Base-by-base conservation (phyloP, 2,329 filamentous ascomycete genomes). In the Talaromyces atroroseus region DNA sequence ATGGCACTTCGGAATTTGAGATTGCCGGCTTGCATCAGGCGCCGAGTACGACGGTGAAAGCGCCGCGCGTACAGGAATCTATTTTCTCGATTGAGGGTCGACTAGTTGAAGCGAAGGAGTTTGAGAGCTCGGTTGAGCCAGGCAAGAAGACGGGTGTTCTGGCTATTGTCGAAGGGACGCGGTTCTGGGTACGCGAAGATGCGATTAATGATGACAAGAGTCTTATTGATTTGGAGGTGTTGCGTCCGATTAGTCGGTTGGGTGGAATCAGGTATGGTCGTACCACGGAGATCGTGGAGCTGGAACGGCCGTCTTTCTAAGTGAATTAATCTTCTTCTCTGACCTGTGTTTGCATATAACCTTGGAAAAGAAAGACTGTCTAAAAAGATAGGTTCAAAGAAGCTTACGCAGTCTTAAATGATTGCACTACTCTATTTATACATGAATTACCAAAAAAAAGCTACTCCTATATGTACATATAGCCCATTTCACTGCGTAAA, bases 131-230 rank as follows among this genome's bases (percentile, higher is more conserved):
- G 0, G 78, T 78, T 0, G 84, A 75, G 2, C 86, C 87, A 0
- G 90, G 89, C 2, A 87, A 86, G 74, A 91, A 85, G 77, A 87
- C 87, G 1, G 84, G 87, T 1, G 86, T 87, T 3, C 67, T 96
- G 60, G 87, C 82, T 1, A 81, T 95, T 34, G 78, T 96, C 12
- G 90, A 96, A 74, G 92, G 90, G 0, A 85, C 88, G 34, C 80
- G 86, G 26, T 96, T 96, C 68, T 96, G 92, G 90, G 90, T 86
- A 1, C 77, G 92, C 53, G 90, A 95, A 69, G 92, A 96, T 74
- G 91, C 91, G 2, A 76, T 96, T 59, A 89, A 95, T 64, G 83
- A 89, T 67, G 86, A 90, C 8, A 81, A 78, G 66, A 90, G 84
- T 62, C 65, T 89, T 44, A 78, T 97, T 57, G 88, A 95, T 70